Evolutionary conservation across 2,329 filamentous ascomycete species (phyloP).

Genomic region (Sphaerulina musiva): DNA sequence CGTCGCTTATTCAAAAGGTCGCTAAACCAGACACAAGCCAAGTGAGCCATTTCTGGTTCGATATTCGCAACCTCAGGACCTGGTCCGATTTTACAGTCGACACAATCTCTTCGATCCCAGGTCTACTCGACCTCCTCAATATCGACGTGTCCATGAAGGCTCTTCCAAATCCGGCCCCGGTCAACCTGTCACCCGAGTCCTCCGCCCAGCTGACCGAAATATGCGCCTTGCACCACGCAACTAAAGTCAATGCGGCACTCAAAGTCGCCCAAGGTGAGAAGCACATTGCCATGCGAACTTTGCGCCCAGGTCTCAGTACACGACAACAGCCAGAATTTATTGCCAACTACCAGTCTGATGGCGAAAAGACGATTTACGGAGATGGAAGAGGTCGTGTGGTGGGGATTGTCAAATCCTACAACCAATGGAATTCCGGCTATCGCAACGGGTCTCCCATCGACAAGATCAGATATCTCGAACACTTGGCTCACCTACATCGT

Average conservation of each 20-base stretch:
- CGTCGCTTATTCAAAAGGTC: conserved; percentile 66
- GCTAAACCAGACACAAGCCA: conserved; percentile 65
- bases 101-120: conserved; percentile 65
- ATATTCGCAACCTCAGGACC: conserved; percentile 75
- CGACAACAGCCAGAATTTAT: conserved; percentile 60
- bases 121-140: conserved; percentile 63
- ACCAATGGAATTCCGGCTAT: conserved; percentile 94
- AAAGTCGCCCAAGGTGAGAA: conserved; percentile 68
- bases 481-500: conserved; percentile 77
- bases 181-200: conserved; percentile 59
- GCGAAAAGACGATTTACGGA: conserved; percentile 44
- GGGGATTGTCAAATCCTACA: conserved; percentile 83
- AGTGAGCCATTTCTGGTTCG: conserved; percentile 91
- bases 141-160: conserved; percentile 53
- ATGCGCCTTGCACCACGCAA: conserved; percentile 70
- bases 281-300: conserved; percentile 47
- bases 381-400: conserved; percentile 57
- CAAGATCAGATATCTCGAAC: conserved; percentile 81
- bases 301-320: conserved; percentile 31
- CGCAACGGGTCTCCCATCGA: conserved; percentile 76
- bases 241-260: conserved; percentile 80
- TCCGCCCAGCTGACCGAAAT: conserved; percentile 69
- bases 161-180: conserved; percentile 53
- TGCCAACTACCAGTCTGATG: conserved; percentile 53
- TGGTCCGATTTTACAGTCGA: conserved; percentile 74